Percentiles rank a stretch among this genome's conserved stretches.
phyloP scores from a whole-genome alignment of 257 asterid species.

The Nicotiana undulata region DNA sequence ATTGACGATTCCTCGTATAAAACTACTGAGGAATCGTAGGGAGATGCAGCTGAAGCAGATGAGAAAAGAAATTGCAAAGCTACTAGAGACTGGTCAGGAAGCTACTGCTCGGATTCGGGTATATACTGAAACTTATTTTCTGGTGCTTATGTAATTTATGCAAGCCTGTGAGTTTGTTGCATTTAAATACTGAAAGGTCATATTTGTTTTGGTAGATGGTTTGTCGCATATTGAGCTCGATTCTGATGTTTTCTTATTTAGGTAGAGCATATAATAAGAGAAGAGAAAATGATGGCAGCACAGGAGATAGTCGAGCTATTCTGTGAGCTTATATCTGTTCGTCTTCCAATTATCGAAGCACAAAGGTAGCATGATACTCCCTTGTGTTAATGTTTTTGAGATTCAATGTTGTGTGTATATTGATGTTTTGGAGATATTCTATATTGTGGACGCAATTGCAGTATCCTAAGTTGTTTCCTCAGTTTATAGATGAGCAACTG shows the following conservation, averaged over 20 bases:
- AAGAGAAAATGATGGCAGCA: slow-evolving; percentile 96
- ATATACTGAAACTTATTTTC: not conserved
- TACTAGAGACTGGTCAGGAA: slow-evolving; percentile 98
- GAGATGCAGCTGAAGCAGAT: slow-evolving; percentile 88
- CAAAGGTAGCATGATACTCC: slow-evolving; percentile 40
- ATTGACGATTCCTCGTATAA: slow-evolving; percentile 80
- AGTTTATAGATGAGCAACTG: not conserved
- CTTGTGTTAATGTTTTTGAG: too few relatives aligned
- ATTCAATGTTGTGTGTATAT: not conserved
- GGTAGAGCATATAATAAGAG: slow-evolving; percentile 94
- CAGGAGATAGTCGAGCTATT: slow-evolving; percentile 92
- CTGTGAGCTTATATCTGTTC: slow-evolving; percentile 70
- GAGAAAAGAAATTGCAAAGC: slow-evolving; percentile 89
- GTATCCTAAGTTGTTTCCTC: not conserved
- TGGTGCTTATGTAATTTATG: not conserved
- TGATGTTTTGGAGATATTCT: not conserved
- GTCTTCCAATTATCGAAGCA: slow-evolving; percentile 76
- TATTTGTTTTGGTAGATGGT: not conserved
- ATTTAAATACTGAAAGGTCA: not conserved
- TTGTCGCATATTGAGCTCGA: not conserved
- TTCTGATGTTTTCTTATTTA: slow-evolving; percentile 10
- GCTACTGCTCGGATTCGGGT: slow-evolving; percentile 97
- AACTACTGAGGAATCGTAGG: slow-evolving; percentile 86
- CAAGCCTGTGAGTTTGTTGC: not conserved
- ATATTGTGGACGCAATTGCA: not conserved